Percentiles rank a stretch among this genome's conserved stretches.
Conservation (phyloP, 495 filamentous ascomycete genomes). For the Usnea hakonensis region DNA sequence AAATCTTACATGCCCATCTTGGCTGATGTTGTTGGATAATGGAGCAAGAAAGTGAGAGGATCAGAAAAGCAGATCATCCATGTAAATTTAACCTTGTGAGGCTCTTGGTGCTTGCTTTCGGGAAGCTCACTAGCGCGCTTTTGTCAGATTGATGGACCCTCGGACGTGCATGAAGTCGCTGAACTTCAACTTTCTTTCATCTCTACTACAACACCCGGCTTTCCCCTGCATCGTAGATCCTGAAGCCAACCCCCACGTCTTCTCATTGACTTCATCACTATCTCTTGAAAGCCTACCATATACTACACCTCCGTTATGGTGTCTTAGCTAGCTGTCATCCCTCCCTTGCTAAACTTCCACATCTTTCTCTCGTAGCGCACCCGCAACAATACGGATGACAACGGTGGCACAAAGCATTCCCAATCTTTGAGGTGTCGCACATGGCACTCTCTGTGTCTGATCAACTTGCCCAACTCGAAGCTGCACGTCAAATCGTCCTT, state of each 20-base stretch:
- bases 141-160: not conserved
- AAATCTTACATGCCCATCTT: conserved; percentile 6
- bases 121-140: conserved; percentile 6
- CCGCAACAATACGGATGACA: not conserved
- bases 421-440: not conserved
- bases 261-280: not conserved
- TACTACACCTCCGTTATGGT: not conserved
- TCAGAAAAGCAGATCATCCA: not conserved
- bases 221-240: not conserved
- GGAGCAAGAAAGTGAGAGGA: not conserved
- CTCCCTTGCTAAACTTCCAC: not conserved
- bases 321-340: conserved; percentile 15
- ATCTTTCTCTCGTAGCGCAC: conserved; percentile 3
- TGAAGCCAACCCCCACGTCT: not conserved
- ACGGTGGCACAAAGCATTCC: not conserved
- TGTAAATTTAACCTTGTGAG: conserved; percentile 3
- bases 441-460: conserved; percentile 51
- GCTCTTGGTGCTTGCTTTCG: conserved; percentile 6
- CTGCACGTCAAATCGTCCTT: conserved; percentile 79
- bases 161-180: not conserved
- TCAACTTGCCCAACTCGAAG: conserved; percentile 76
- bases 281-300: not conserved
- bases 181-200: not conserved
- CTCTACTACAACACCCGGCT: not conserved
- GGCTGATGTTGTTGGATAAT: not conserved